Percentiles rank a stretch among this genome's conserved stretches.
These are phyloP conservation scores for Candida golubevii DNA, from an alignment of 805 yeast species.

Conservation along the genomic window DNA sequence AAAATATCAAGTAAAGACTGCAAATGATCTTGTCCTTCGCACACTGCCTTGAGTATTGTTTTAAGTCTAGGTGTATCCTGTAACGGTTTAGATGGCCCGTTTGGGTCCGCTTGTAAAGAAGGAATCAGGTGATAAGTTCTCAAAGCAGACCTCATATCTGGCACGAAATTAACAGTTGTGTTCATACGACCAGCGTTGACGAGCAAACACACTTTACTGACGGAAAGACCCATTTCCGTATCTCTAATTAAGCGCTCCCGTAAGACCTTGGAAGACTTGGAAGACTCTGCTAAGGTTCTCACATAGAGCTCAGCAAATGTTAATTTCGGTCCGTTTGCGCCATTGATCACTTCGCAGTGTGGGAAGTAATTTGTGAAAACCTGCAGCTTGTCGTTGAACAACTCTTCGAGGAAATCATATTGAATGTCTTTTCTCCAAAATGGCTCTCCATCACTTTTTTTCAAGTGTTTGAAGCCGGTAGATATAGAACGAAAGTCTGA, in stretches of 20 bases:
- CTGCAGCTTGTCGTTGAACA: constrained; percentile 58
- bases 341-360: constrained; percentile 34
- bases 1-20: constrained; percentile 46
- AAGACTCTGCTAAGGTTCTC: constrained; percentile 74
- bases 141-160: constrained; percentile 91
- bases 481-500: constrained; percentile 12
- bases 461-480: constrained; percentile 55
- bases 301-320: constrained; percentile 84
- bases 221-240: constrained; percentile 59
- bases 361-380: constrained; percentile 67
- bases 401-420: constrained; percentile 62
- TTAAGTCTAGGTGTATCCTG: constrained; percentile 95
- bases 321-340: constrained; percentile 41
- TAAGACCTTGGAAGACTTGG: constrained; percentile 77
- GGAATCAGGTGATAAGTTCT: constrained; percentile 95
- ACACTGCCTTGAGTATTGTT: constrained; percentile 81
- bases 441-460: constrained; percentile 90
- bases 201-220: constrained; percentile 75
- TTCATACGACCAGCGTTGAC: constrained; percentile 93
- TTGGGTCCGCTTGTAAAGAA: constrained; percentile 68
- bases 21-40: constrained; percentile 60
- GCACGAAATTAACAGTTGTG: constrained; percentile 90
- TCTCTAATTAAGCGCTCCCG: constrained; percentile 70
- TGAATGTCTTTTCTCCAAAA: constrained; percentile 87
- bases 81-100: constrained; percentile 56